Conservation (phyloP, 192 early-diverging fungal genomes). For the Linnemannia zychae region DNA sequence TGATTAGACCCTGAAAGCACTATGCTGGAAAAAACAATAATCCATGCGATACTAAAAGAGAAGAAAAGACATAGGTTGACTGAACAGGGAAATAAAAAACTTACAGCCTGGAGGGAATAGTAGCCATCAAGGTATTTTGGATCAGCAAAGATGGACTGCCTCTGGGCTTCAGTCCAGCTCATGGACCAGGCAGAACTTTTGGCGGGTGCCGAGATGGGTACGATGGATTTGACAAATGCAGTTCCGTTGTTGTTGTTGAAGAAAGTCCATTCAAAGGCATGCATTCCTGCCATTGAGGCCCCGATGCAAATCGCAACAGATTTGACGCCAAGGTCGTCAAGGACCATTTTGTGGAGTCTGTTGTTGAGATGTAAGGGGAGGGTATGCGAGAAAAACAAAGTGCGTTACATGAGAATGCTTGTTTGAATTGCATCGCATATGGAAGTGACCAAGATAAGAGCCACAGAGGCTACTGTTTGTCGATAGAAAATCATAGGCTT, state of each 20-base stretch:
- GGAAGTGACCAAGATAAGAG: too few relatives aligned
- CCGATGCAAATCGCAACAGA: constrained; percentile 92
- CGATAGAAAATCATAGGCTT: too few relatives aligned
- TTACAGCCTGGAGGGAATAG: constrained; percentile 28
- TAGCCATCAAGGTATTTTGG: constrained; percentile 74
- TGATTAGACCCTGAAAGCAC: too few relatives aligned
- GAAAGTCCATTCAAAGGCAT: constrained; percentile 93
- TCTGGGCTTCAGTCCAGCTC: constrained; percentile 96
- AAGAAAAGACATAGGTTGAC: not conserved
- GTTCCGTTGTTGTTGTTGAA: constrained; percentile 70
- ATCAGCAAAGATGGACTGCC: constrained; percentile 96
- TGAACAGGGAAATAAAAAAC: not conserved
- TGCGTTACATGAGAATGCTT: not conserved
- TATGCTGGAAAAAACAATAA: constrained; percentile 70
- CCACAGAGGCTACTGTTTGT: too few relatives aligned
- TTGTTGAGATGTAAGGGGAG: not conserved
- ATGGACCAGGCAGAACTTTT: constrained; percentile 98
- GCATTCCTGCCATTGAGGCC: constrained; percentile 98
- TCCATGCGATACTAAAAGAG: not conserved
- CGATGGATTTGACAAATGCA: constrained; percentile 82
- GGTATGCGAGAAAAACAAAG: too few relatives aligned
- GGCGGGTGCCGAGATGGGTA: constrained; percentile 93
- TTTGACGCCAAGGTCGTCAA: constrained; percentile 87
- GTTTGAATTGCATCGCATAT: not conserved
- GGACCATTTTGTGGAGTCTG: constrained; percentile 82